phyloP scores from a whole-genome alignment of 129 eudicot genomes.

The Silybum marianum region DNA sequence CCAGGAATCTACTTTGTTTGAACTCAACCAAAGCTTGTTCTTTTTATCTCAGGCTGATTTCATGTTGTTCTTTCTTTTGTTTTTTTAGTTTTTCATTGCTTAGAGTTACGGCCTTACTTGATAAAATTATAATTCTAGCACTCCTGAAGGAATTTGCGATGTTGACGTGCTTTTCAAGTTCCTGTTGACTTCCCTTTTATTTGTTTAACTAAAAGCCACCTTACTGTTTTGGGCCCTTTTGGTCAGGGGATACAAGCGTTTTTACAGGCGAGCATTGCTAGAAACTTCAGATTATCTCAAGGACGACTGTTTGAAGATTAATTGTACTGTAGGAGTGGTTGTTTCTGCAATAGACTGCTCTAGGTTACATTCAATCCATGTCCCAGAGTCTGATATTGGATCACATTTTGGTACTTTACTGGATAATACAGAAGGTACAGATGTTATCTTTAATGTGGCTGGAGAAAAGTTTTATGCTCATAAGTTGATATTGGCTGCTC shows the following conservation, averaged over 20 bases:
- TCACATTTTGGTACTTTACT: constrained; percentile 65
- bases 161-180: background rate
- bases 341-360: constrained; percentile 72
- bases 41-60: too few relatives aligned
- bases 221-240: background rate
- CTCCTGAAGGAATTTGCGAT: background rate
- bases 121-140: background rate
- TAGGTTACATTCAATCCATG: constrained; percentile 64
- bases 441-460: constrained; percentile 62
- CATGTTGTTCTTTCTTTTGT: background rate
- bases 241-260: constrained; percentile 87
- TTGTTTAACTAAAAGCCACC: background rate
- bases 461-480: constrained; percentile 83
- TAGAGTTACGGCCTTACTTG: background rate
- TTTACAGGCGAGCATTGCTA: constrained; percentile 66
- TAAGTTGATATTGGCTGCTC: constrained; percentile 80
- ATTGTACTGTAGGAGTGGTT: constrained; percentile 92
- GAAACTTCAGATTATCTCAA: constrained; percentile 76
- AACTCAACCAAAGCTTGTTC: background rate
- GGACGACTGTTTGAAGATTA: constrained; percentile 80
- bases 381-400: constrained; percentile 83
- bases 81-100: background rate
- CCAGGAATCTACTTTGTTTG: background rate
- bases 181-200: background rate
- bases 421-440: constrained; percentile 78